phyloP scores from a whole-genome alignment of 768 basidiomycete species.

The Suillus subluteus region DNA sequence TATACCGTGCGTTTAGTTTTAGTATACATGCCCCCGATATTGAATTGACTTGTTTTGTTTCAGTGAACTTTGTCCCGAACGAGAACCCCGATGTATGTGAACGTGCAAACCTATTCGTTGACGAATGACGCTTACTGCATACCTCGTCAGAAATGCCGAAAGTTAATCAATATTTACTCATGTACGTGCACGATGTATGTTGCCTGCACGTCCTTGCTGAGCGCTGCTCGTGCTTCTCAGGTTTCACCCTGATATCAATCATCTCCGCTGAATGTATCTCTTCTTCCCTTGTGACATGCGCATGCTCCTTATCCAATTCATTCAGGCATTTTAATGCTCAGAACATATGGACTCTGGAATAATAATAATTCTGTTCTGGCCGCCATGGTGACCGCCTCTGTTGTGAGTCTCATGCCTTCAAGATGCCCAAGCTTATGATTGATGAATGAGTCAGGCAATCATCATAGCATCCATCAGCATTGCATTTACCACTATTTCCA shows the following conservation, averaged over 20 bases:
- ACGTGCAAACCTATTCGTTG: too few relatives aligned
- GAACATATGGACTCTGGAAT: not conserved
- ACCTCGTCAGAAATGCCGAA: too few relatives aligned
- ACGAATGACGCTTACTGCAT: too few relatives aligned
- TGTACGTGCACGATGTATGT: too few relatives aligned
- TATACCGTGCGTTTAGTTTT: too few relatives aligned
- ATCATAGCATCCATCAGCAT: not conserved
- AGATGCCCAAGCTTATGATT: not conserved
- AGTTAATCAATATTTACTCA: too few relatives aligned
- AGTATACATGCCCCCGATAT: too few relatives aligned
- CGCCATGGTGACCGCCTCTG: not conserved
- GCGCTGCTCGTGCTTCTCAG: not conserved
- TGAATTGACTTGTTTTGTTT: too few relatives aligned
- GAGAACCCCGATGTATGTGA: too few relatives aligned
- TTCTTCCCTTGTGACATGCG: not conserved
- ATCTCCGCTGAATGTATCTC: not conserved
- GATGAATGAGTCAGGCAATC: not conserved
- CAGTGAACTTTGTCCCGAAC: too few relatives aligned
- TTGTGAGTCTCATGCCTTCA: not conserved
- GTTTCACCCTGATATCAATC: not conserved
- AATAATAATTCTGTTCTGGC: not conserved
- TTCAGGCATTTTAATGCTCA: not conserved
- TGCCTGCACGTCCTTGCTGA: too few relatives aligned
- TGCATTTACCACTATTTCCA: not conserved
- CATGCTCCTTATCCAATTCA: not conserved